Evolutionary conservation across 2,329 filamentous ascomycete genomes (phyloP).

Genomic region (Ceratocystis cubensis): DNA sequence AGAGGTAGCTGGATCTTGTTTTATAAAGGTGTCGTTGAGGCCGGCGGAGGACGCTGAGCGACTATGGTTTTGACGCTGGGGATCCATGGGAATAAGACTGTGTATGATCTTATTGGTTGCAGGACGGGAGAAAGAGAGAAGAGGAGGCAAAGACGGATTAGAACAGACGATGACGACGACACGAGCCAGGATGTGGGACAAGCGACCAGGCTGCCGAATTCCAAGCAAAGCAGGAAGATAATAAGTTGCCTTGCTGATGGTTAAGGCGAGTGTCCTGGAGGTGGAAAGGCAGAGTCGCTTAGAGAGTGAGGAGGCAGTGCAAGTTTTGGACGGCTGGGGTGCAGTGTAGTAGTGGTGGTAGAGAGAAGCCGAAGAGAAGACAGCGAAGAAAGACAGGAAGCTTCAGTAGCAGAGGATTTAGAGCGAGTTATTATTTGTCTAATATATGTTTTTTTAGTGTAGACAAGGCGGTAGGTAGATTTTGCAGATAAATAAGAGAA

Average conservation of each 20-base stretch:
- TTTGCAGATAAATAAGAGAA: neutral
- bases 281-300: neutral
- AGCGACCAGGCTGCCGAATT: conserved; percentile 16
- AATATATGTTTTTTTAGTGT: neutral
- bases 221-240: neutral
- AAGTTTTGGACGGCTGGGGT: neutral
- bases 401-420: neutral
- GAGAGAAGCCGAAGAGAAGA: neutral
- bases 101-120: neutral
- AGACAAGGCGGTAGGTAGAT: neutral
- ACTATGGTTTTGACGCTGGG: conserved; percentile 29
- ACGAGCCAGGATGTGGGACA: conserved; percentile 1
- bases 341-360: neutral
- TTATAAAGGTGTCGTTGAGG: conserved; percentile 53
- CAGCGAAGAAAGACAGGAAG: neutral
- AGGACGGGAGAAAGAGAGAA: neutral
- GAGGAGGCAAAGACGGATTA: neutral
- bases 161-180: conserved; percentile 2
- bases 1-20: conserved; percentile 30
- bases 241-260: neutral
- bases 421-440: neutral
- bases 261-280: neutral
- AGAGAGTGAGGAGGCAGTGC: neutral
- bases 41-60: conserved; percentile 51
- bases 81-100: conserved; percentile 29